phyloP scores from a whole-genome alignment of 495 filamentous ascomycete genomes.

The Aspergillus indologenus region DNA sequence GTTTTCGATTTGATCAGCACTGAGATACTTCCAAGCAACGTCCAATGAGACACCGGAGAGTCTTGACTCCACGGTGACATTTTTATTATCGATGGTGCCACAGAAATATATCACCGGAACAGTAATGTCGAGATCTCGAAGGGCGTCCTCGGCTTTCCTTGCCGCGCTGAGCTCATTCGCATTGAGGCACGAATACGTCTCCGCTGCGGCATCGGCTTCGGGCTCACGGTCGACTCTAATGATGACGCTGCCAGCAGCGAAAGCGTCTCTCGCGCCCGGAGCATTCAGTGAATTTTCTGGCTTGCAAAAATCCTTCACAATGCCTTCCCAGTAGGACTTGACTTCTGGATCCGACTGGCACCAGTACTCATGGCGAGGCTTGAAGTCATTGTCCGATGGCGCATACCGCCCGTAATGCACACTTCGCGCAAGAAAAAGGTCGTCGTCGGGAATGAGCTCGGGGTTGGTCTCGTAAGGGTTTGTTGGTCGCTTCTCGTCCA shows the following conservation, averaged over 20 bases:
- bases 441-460: constrained; percentile 32
- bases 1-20: constrained; percentile 26
- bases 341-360: constrained; percentile 29
- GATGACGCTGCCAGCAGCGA: constrained; percentile 39
- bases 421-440: constrained; percentile 37
- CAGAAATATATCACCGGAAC: constrained; percentile 43
- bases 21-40: constrained; percentile 42
- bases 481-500: constrained; percentile 12
- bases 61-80: constrained; percentile 41
- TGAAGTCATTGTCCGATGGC: constrained; percentile 38
- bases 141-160: constrained; percentile 36
- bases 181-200: constrained; percentile 56
- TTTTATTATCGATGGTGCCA: constrained; percentile 39
- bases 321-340: constrained; percentile 36
- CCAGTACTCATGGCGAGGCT: constrained; percentile 37
- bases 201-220: constrained; percentile 22
- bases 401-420: constrained; percentile 43
- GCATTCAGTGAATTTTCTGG: constrained; percentile 38
- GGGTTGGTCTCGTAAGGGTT: constrained; percentile 41
- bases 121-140: constrained; percentile 32
- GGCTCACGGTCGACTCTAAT: constrained; percentile 38
- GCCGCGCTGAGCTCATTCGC: constrained; percentile 45
- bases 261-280: constrained; percentile 32
- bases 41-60: constrained; percentile 45
- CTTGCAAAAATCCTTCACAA: constrained; percentile 30